Percentiles rank a stretch among this genome's conserved stretches.
Conservation (phyloP, 495 filamentous ascomycete species). For the Hypoxylon crocopeplum region DNA sequence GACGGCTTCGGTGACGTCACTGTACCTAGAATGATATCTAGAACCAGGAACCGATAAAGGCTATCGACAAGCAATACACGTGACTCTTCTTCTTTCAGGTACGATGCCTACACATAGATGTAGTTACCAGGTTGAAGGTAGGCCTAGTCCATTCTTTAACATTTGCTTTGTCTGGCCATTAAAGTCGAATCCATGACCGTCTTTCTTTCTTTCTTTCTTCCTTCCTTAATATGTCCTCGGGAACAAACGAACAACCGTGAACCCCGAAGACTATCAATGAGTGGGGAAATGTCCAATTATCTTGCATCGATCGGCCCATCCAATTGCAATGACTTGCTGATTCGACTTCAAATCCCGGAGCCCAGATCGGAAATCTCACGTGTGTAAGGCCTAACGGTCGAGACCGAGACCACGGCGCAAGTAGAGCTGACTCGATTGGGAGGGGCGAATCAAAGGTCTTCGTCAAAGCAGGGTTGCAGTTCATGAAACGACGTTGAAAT, state of each 20-base stretch:
- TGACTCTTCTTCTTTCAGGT: conserved; percentile 7
- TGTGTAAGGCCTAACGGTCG: conserved; percentile 13
- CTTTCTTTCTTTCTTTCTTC: too few species aligned
- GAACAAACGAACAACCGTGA: too few species aligned
- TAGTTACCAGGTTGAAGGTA: too few species aligned
- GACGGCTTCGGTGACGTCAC: conserved; percentile 28
- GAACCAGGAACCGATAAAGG: not conserved
- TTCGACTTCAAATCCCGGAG: not conserved
- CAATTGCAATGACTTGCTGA: not conserved
- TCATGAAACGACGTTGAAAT: conserved; percentile 20
- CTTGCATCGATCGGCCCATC: conserved; percentile 1
- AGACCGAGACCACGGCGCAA: conserved; percentile 5
- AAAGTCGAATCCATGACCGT: not conserved
- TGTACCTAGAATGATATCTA: not conserved
- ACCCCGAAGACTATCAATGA: too few species aligned
- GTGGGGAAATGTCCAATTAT: conserved; percentile 3
- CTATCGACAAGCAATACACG: conserved; percentile 25
- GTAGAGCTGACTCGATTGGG: conserved; percentile 6
- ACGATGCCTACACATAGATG: too few species aligned
- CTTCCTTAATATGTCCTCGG: not conserved
- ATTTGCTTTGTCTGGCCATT: not conserved
- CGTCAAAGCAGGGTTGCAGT: conserved; percentile 16
- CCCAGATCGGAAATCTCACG: conserved; percentile 20
- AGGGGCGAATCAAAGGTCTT: conserved; percentile 30
- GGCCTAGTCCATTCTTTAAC: too few species aligned